These are phyloP conservation scores for Penicillium sp. DNA, from an alignment of 2,329 filamentous ascomycete genomes.

Conservation along the genomic window DNA sequence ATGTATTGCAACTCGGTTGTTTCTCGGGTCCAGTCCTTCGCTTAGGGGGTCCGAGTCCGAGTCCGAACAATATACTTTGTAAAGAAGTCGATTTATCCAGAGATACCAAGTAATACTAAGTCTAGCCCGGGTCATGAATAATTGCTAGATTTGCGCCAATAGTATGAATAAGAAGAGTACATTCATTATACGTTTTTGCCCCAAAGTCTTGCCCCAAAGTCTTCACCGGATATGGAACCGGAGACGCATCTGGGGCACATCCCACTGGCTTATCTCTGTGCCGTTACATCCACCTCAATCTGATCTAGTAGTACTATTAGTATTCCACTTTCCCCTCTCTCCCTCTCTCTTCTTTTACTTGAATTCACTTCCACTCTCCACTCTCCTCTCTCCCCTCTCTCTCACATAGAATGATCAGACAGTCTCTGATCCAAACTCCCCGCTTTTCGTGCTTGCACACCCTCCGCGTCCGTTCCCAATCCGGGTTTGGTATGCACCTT, in stretches of 20 bases:
- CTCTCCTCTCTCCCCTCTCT: not conserved
- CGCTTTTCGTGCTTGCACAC: slow-evolving; percentile 37
- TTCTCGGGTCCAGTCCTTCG: not conserved
- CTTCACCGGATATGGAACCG: slow-evolving; percentile 18
- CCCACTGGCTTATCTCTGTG: slow-evolving; percentile 12
- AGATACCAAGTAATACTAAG: too few species aligned
- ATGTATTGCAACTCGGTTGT: too few species aligned
- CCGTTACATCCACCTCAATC: slow-evolving; percentile 11
- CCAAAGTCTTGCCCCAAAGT: slow-evolving; percentile 12
- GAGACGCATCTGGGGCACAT: slow-evolving; percentile 14
- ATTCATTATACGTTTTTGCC: too few species aligned
- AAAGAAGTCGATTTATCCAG: too few species aligned
- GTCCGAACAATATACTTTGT: too few species aligned
- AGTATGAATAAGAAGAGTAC: too few species aligned
- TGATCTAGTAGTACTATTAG: not conserved
- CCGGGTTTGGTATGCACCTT: slow-evolving; percentile 31
- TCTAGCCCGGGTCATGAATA: too few species aligned
- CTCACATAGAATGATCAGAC: slow-evolving; percentile 30
- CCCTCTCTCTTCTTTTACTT: not conserved
- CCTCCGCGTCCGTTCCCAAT: slow-evolving; percentile 30
- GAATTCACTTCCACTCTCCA: not conserved
- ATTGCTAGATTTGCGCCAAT: too few species aligned
- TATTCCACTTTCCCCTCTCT: slow-evolving; percentile 7
- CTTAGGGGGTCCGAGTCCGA: not conserved
- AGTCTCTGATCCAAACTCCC: slow-evolving; percentile 16